Evolutionary conservation across 2,329 filamentous ascomycete species (phyloP).

Genomic region (Apiospora arundinis): DNA sequence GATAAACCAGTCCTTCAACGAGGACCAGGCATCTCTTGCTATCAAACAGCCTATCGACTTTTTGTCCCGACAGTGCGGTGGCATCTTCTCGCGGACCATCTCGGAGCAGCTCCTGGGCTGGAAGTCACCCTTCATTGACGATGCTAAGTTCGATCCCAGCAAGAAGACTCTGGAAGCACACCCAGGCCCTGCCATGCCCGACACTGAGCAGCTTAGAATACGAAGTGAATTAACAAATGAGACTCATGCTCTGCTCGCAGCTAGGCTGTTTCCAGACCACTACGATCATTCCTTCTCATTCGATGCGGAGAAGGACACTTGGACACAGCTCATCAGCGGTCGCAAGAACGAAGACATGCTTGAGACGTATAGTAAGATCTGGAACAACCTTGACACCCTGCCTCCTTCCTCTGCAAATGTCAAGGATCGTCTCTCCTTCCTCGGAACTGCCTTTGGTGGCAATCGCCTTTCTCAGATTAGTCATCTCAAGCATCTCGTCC

Average conservation of each 20-base stretch:
- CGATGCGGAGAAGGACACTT: constrained; percentile 33
- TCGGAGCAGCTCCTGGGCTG: constrained; percentile 28
- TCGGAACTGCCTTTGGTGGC: constrained; percentile 39
- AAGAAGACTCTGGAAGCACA: constrained; percentile 22
- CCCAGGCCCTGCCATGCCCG: constrained; percentile 28
- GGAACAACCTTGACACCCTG: constrained; percentile 27
- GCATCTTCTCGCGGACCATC: constrained; percentile 32
- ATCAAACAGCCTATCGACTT: constrained; percentile 30
- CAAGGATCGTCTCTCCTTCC: constrained; percentile 27
- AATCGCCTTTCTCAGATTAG: constrained; percentile 34
- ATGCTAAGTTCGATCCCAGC: constrained; percentile 20
- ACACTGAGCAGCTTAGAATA: constrained; percentile 27
- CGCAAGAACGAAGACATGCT: constrained; percentile 30
- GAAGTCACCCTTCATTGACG: constrained; percentile 34
- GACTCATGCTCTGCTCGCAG: constrained; percentile 31
- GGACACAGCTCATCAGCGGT: constrained; percentile 33
- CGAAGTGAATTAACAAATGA: constrained; percentile 27
- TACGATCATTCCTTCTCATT: constrained; percentile 37
- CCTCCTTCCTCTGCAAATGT: neutral
- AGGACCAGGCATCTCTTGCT: neutral
- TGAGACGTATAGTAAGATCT: constrained; percentile 31
- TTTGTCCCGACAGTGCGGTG: constrained; percentile 38
- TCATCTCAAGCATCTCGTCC: constrained; percentile 37
- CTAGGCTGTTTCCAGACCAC: constrained; percentile 26
- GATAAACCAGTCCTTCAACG: constrained; percentile 35